A percentile compares a stretch with the other conserved stretches of the same genome.
Evolutionary conservation across 2,329 filamentous ascomycete species (phyloP).

Genomic region (Fusarium kyushuense): DNA sequence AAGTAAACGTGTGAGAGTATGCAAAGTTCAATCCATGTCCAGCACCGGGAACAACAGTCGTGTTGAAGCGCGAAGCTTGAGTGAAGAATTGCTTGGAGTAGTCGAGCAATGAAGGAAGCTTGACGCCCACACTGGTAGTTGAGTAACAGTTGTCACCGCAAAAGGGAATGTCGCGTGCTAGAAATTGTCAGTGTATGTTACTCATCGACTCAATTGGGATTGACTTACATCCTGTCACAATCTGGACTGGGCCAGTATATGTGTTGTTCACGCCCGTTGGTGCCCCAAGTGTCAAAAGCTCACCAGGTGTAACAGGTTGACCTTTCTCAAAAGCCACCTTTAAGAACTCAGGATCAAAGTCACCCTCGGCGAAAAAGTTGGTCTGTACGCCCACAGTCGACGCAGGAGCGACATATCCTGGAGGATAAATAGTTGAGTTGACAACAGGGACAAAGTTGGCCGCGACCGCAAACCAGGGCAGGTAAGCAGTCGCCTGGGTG

Average conservation of each 20-base stretch:
- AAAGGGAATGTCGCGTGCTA: conserved; percentile 65
- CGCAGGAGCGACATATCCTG: conserved; percentile 66
- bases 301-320: conserved; percentile 69
- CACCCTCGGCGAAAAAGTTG: conserved; percentile 64
- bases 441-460: conserved; percentile 62
- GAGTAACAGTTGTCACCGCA: conserved; percentile 71
- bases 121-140: conserved; percentile 54
- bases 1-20: conserved; percentile 52
- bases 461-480: conserved; percentile 57
- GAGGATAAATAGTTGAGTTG: conserved; percentile 53
- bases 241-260: conserved; percentile 67
- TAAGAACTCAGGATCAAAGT: conserved; percentile 68
- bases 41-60: conserved; percentile 65
- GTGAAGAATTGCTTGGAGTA: conserved; percentile 57
- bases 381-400: conserved; percentile 63
- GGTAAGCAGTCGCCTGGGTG: conserved; percentile 61
- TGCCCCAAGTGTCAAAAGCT: conserved; percentile 67
- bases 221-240: conserved; percentile 61
- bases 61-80: conserved; percentile 61
- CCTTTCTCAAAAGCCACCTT: conserved; percentile 59
- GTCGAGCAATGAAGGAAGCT: conserved; percentile 58
- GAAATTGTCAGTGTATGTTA: conserved; percentile 15
- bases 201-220: too few species aligned
- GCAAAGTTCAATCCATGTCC: conserved; percentile 65
- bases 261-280: conserved; percentile 50